Conservation (phyloP, 2,329 filamentous ascomycete species). For the Claviceps sp. region DNA sequence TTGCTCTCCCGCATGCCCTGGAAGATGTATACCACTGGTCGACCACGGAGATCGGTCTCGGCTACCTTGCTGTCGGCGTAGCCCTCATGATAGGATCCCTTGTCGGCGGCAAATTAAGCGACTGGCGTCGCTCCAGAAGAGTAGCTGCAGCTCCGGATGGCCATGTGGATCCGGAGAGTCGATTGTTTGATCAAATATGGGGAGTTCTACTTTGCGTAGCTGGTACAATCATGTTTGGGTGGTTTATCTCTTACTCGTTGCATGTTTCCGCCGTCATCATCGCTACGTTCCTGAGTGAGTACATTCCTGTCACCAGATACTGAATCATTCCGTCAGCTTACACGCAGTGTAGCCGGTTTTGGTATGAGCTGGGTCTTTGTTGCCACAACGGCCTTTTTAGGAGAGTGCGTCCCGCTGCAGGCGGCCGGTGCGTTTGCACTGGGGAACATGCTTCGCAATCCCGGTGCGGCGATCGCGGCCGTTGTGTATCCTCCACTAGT, state of each 20-base stretch:
- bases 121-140: slow-evolving; percentile 17
- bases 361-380: slow-evolving; percentile 29
- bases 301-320: neutral
- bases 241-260: slow-evolving; percentile 18
- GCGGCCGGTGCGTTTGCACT: slow-evolving; percentile 27
- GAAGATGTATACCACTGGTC: slow-evolving; percentile 21
- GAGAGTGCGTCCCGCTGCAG: slow-evolving; percentile 24
- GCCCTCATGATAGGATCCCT: slow-evolving; percentile 20
- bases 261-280: slow-evolving; percentile 17
- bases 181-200: slow-evolving; percentile 25
- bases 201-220: slow-evolving; percentile 24
- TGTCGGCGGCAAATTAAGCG: slow-evolving; percentile 23
- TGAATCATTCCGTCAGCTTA: neutral
- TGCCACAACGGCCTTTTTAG: slow-evolving; percentile 26
- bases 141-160: slow-evolving; percentile 6
- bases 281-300: slow-evolving; percentile 17
- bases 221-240: slow-evolving; percentile 27
- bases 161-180: slow-evolving; percentile 21
- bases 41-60: slow-evolving; percentile 19
- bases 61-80: slow-evolving; percentile 18
- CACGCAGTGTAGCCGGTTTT: slow-evolving; percentile 14
- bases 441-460: slow-evolving; percentile 25
- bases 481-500: slow-evolving; percentile 21
- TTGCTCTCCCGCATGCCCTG: slow-evolving; percentile 17
- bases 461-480: slow-evolving; percentile 24